A percentile compares a stretch with the other conserved stretches of the same genome.
Evolutionary conservation across 257 asterid genomes (phyloP).

Genomic region (Scutellaria galericulata): DNA sequence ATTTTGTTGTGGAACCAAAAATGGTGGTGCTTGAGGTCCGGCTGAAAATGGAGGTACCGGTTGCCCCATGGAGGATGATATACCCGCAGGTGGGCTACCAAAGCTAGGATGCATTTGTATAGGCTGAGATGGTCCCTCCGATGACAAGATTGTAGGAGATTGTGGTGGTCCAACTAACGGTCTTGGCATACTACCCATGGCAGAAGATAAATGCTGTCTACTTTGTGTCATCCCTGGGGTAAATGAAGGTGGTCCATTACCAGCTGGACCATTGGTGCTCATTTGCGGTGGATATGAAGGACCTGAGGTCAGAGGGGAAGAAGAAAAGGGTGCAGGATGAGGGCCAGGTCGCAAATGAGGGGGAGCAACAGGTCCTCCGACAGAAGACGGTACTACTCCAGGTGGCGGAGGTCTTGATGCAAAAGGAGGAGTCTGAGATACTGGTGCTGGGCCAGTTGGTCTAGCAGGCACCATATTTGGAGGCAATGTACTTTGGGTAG

Average conservation of each 20-base stretch:
- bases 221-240: conserved; percentile 52
- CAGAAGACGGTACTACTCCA: conserved; percentile 55
- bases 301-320: conserved; percentile 50
- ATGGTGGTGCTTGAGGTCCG: conserved; percentile 36
- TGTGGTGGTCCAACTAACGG: conserved; percentile 63
- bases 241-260: conserved; percentile 66
- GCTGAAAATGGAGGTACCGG: conserved; percentile 44
- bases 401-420: conserved; percentile 81
- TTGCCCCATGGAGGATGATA: conserved; percentile 58
- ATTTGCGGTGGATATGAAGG: conserved; percentile 48
- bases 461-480: conserved; percentile 51
- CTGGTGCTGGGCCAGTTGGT: conserved; percentile 61
- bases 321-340: conserved; percentile 58
- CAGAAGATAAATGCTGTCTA: conserved; percentile 65
- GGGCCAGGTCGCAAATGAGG: conserved; percentile 49
- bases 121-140: conserved; percentile 58
- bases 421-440: conserved; percentile 66
- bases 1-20: conserved; percentile 54
- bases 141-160: conserved; percentile 45
- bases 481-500: conserved; percentile 57
- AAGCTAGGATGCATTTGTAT: conserved; percentile 62
- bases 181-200: conserved; percentile 53
- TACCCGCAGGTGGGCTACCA: conserved; percentile 67
- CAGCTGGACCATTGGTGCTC: conserved; percentile 47
- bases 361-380: conserved; percentile 53